Base-by-base conservation (phyloP, 345 rosid genomes). In the Aquilaria yunnanensis region DNA sequence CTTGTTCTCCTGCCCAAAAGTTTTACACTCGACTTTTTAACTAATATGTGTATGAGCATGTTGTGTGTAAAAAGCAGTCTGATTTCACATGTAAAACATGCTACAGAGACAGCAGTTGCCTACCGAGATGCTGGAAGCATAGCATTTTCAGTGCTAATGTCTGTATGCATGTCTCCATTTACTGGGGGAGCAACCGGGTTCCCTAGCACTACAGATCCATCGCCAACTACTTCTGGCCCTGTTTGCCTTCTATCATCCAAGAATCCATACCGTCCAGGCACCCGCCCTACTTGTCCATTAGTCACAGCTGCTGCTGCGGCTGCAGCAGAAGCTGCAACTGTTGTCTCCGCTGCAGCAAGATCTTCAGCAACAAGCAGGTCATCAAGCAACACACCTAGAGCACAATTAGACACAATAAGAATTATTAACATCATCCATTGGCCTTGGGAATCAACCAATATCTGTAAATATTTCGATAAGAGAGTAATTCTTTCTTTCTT, bases 291-390 rank as follows among this genome's bases (percentile, higher is more conserved):
- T 66, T 69, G 87, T 29, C 70, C 56, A 77, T 83, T 90, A 49
- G 94, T 75, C 63, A 93, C 83, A 70, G 97, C 97, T 0, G 92
- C 92, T 3, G 83, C 96, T 13, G 91, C 98, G 5, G 96, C 97
- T 58, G 99, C 97, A 75, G 84, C 97, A 56, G 97, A 93, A 62
- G 93, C 97, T 70, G 96, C 90, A 67, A 74, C 62, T 49, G 97
- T 89, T 59, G 97, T 88, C 74, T 94, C 99, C 34, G 95, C 96
- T 51, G 96, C 91, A 66, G 96, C 91, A 61, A 85, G 84, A 78
- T 94, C 99, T 77, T 94, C 99, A 69, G 96, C 91, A 63, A 91
- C 96, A 75, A 94, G 88, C 60, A 94, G 80, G 75, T 94, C 99
- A 87, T 90, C 99, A 67, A 90, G 96, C 81, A 94, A 73, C 71